Evolutionary conservation across 176 grass and related monocot genomes (phyloP), one percentile per base, ranked within the genome.

Genomic region (Oryza rufipogon): DNA sequence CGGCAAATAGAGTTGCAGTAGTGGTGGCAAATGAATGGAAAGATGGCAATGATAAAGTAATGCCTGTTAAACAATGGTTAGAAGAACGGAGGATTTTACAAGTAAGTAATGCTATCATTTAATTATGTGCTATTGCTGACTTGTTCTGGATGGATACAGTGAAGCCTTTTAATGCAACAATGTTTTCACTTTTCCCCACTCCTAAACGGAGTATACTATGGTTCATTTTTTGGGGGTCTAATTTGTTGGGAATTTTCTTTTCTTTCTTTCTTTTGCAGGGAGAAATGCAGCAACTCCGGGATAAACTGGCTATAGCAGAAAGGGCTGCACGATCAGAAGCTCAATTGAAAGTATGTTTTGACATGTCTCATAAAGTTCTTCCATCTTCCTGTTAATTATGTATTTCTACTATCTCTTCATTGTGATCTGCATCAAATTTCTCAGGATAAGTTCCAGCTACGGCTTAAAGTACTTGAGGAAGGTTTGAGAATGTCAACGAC

Each of bases 11-110:
- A 81, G 95, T 98, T 87, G 96, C 96, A 17, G 96, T 99, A 56
- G 96, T 99, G 52, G 96, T 99, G 46, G 96, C 96, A 88, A 99
- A 99, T 91, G 96, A 99, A 70, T 99, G 96, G 96, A 99, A 99
- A 87, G 96, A 99, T 60, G 91, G 89, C 33, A 96, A 92, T 84
- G 96, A 96, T 87, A 99, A 99, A 94, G 93, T 99, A 75, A 99
- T 99, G 96, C 96, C 93, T 77, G 96, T 99, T 48, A 95, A 92
- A 80, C 96, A 96, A 85, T 99, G 96, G 96, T 86, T 99, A 12
- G 96, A 99, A 12, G 96, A 99, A 79, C 85, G 93, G 70, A 93
- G 93, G 76, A 81, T 96, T 75, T 69, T 99, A 67, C 96, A 96
- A 81, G 96, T 98, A 92, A 80, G 83, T 80, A 80, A 16, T 68